phyloP scores from a whole-genome alignment of 164 flowering plant species.

The Magnolia officinalis region DNA sequence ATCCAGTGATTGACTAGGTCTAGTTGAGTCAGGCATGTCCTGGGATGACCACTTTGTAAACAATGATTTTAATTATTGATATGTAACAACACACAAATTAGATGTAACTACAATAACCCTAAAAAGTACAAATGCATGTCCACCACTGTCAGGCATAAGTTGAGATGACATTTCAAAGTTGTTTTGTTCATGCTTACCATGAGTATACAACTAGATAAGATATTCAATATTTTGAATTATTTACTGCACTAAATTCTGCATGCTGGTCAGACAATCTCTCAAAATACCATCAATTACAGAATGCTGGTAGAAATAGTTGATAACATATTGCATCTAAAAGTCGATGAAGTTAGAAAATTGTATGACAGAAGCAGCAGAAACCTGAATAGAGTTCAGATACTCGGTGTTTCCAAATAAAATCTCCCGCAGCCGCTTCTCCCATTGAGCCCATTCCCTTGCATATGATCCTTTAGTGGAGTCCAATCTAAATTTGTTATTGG shows the following conservation, averaged over 20 bases:
- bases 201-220: not conserved
- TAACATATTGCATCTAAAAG: not conserved
- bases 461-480: slow-evolving; percentile 90
- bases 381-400: slow-evolving; percentile 81
- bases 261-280: not conserved
- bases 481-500: slow-evolving; percentile 31
- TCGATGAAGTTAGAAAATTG: not conserved
- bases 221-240: not conserved
- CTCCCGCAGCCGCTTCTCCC: slow-evolving; percentile 80
- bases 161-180: too few relatives aligned
- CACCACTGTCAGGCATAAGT: too few relatives aligned
- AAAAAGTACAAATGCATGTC: too few relatives aligned
- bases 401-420: slow-evolving; percentile 50
- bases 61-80: too few relatives aligned
- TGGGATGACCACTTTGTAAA: too few relatives aligned
- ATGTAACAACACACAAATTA: too few relatives aligned
- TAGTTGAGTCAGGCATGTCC: too few relatives aligned
- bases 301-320: not conserved
- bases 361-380: slow-evolving; percentile 7
- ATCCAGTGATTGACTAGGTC: too few relatives aligned
- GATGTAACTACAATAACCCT: too few relatives aligned
- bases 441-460: slow-evolving; percentile 70
- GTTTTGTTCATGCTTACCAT: not conserved
- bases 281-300: not conserved
- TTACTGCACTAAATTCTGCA: not conserved